Base-by-base conservation (phyloP, 202 grass and related monocot genomes). In the Schoenoplectus triqueter region DNA sequence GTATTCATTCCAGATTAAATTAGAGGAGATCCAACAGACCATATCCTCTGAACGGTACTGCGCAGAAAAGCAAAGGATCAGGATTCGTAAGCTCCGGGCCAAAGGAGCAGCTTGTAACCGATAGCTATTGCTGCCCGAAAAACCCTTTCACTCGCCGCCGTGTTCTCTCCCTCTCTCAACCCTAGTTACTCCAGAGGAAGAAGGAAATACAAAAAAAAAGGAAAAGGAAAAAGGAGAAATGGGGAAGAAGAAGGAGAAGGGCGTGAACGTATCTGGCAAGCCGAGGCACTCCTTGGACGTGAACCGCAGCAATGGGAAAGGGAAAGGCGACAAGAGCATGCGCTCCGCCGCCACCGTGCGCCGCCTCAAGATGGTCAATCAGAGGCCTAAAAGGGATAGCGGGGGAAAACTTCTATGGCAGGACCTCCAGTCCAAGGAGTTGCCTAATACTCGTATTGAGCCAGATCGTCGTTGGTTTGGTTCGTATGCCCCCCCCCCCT, bases 381-480 rank as follows among this genome's bases (percentile, higher is more conserved):
- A 31, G 45, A 71, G 83, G 71, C 95, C 95, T 41, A 93, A 86
- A 83, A 88, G 92, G 84, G 81, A 98, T 71, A 83, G 83, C 10
- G 40, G 69, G 66, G 92, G 95, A 40, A 93, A 90, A 82, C 73
- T 98, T 8, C 20, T 93, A 44, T 90, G 78, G 87, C 84, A 95
- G 31, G 92, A 95, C 3, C 80, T 89, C 71, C 89, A 95, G 89
- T 98, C 92, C 66, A 95, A 95, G 85, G 95, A 98, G 71, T 88
- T 95, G 1, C 95, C 95, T 52, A 93, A 89, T 63, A 98, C 92
- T 82, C 93, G 93, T 74, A 93, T 98, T 73, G 93, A 88, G 88
- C 93, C 93, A 51, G 91, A 98, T 82, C 93, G 90, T 8, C 93
- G 88, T 13, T 98, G 93, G 95, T 98, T 95, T 59, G 89, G 92